A percentile compares a stretch with the other conserved stretches of the same genome.
Conservation (phyloP, 495 filamentous ascomycete species). For the Hypoxylon fuscum region DNA sequence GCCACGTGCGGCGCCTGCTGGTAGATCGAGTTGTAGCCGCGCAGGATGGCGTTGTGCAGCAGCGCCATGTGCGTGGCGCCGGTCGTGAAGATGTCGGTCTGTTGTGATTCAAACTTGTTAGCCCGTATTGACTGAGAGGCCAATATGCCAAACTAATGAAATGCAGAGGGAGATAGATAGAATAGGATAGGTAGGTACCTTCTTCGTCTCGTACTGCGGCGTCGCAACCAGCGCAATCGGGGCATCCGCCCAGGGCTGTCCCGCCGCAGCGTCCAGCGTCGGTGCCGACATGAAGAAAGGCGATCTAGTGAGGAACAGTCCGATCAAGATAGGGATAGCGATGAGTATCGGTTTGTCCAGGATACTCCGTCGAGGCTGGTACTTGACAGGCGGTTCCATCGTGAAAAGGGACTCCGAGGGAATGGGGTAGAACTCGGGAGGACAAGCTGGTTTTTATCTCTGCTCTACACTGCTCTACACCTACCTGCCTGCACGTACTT, state of each 20-base stretch:
- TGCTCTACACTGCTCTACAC: background rate
- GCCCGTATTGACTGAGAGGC: too few species aligned
- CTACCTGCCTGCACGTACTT: background rate
- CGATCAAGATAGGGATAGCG: slow-evolving; percentile 47
- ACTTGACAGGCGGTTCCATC: slow-evolving; percentile 22
- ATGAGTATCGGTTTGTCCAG: slow-evolving; percentile 44
- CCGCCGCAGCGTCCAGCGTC: slow-evolving; percentile 37
- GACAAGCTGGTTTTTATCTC: slow-evolving; percentile 10
- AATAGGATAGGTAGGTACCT: slow-evolving; percentile 38
- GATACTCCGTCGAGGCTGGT: slow-evolving; percentile 29
- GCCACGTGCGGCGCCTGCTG: slow-evolving; percentile 58
- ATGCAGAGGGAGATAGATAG: background rate
- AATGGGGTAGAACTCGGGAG: too few species aligned
- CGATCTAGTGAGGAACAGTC: slow-evolving; percentile 51
- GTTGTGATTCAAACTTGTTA: background rate
- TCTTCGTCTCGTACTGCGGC: slow-evolving; percentile 56
- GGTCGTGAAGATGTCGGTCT: slow-evolving; percentile 61
- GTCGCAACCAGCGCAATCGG: slow-evolving; percentile 59
- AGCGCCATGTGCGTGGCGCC: slow-evolving; percentile 68
- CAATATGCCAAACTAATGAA: too few species aligned
- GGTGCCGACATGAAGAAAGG: slow-evolving; percentile 54
- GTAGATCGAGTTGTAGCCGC: slow-evolving; percentile 68
- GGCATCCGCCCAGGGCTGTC: slow-evolving; percentile 58
- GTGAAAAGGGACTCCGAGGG: too few species aligned
- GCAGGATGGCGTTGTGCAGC: slow-evolving; percentile 67